Conservation (phyloP, 192 early-diverging fungal genomes). For the Linderina pennispora region DNA sequence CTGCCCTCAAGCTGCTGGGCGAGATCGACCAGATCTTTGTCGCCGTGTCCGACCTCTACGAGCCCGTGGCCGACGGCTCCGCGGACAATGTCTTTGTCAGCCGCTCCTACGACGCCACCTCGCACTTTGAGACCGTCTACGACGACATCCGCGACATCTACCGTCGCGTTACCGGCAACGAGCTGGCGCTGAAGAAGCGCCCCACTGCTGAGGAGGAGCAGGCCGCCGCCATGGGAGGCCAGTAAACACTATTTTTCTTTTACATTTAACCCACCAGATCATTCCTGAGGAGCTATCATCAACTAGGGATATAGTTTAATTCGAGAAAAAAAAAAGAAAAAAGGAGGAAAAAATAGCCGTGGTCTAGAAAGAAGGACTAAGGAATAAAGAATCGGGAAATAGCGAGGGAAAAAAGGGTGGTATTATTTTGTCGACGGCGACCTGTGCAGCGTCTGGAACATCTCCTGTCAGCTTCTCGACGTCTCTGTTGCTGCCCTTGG, state of each 20-base stretch:
- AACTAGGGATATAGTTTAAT: not conserved
- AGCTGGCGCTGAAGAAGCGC: conserved; percentile 71
- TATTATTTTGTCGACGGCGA: not conserved
- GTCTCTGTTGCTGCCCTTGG: conserved; percentile 1
- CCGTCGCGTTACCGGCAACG: conserved; percentile 68
- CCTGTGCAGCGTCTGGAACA: conserved; percentile 3
- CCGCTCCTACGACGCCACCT: conserved; percentile 96
- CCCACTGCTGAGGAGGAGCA: conserved; percentile 50
- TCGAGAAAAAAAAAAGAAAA: not conserved
- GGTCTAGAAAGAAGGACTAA: not conserved
- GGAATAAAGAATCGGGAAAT: not conserved
- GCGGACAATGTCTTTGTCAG: conserved; percentile 83
- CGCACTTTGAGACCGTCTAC: conserved; percentile 98
- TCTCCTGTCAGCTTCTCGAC: conserved; percentile 17
- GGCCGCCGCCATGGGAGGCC: not conserved
- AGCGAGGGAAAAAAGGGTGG: not conserved
- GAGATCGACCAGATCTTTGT: conserved; percentile 90
- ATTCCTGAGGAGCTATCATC: no score
- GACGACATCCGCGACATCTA: conserved; percentile 95
- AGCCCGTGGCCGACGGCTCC: conserved; percentile 79
- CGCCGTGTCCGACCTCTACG: conserved; percentile 74
- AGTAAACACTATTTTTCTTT: not conserved
- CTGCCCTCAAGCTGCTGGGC: conserved; percentile 86
- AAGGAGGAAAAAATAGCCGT: not conserved
- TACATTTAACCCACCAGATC: no score